Evolutionary conservation across 352 stramenopile species (phyloP).

Genomic region (Phytophthora melonis): DNA sequence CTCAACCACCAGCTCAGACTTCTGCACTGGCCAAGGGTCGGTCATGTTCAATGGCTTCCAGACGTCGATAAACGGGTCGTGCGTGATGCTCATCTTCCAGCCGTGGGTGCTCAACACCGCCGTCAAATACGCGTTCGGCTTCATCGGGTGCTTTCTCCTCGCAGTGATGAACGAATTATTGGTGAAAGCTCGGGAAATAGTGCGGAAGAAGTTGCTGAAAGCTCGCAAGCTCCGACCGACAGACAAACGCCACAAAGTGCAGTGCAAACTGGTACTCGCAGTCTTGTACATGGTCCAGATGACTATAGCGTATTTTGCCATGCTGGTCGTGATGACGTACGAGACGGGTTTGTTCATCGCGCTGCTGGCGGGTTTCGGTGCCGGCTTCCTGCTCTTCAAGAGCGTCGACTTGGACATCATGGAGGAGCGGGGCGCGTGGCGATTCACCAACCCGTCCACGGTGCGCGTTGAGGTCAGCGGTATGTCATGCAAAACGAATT

Average conservation of each 20-base stretch:
- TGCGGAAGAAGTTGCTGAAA: slow-evolving; percentile 49
- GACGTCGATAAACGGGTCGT: slow-evolving; percentile 65
- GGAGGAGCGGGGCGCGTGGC: slow-evolving; percentile 60
- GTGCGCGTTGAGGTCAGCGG: slow-evolving; percentile 78
- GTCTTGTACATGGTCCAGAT: slow-evolving; percentile 77
- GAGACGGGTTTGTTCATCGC: slow-evolving; percentile 71
- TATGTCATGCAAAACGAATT: slow-evolving; percentile 95
- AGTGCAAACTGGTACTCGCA: slow-evolving; percentile 67
- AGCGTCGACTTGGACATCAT: slow-evolving; percentile 60
- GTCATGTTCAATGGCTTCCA: slow-evolving; percentile 83
- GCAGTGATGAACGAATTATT: slow-evolving; percentile 63
- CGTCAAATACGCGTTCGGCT: slow-evolving; percentile 69
- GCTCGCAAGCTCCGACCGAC: slow-evolving; percentile 29
- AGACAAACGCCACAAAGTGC: slow-evolving; percentile 52
- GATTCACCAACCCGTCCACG: slow-evolving; percentile 62
- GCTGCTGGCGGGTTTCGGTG: slow-evolving; percentile 63
- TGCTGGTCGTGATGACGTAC: slow-evolving; percentile 83
- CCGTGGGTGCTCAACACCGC: slow-evolving; percentile 70
- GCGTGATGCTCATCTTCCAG: slow-evolving; percentile 67
- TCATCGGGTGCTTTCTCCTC: slow-evolving; percentile 61
- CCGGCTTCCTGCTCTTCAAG: slow-evolving; percentile 70
- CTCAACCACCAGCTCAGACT: slow-evolving; percentile 22
- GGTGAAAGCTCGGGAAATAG: slow-evolving; percentile 47
- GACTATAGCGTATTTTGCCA: slow-evolving; percentile 74
- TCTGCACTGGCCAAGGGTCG: slow-evolving; percentile 61